Evolutionary conservation across 176 grass and related monocot species (phyloP).

Genomic region (Oryza nivara): DNA sequence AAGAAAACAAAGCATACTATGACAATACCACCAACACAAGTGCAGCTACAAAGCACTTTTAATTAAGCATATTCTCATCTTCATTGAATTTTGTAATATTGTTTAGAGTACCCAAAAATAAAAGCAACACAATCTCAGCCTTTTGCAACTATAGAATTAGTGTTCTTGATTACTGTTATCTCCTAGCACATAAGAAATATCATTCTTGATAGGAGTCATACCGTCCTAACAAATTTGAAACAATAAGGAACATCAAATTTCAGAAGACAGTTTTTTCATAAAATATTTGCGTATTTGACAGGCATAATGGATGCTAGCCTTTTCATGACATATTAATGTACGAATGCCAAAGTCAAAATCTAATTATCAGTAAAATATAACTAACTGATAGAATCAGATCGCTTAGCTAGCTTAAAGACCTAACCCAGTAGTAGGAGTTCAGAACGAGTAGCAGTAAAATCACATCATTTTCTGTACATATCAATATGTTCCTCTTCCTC

Average conservation of each 20-base stretch:
- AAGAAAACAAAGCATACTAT: background rate
- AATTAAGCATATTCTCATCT: background rate
- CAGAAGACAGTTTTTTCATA: background rate
- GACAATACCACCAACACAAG: background rate
- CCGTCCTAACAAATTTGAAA: background rate
- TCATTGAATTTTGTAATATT: constrained; percentile 2
- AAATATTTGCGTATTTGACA: background rate
- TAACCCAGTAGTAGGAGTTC: background rate
- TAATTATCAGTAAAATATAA: background rate
- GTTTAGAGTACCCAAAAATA: background rate
- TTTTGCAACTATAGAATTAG: background rate
- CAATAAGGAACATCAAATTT: background rate
- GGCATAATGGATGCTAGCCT: background rate
- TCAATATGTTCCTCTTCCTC: background rate
- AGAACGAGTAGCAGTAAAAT: background rate
- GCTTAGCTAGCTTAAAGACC: background rate
- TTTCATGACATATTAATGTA: background rate
- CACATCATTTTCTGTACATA: background rate
- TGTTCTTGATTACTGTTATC: background rate
- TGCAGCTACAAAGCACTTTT: background rate
- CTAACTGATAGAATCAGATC: background rate
- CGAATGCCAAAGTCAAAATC: background rate
- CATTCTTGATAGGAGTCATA: background rate
- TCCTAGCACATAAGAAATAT: background rate
- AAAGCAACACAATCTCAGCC: background rate